These are phyloP conservation scores for Phytophthora syringae DNA, from an alignment of 352 stramenopile genomes.

Conservation along the genomic window DNA sequence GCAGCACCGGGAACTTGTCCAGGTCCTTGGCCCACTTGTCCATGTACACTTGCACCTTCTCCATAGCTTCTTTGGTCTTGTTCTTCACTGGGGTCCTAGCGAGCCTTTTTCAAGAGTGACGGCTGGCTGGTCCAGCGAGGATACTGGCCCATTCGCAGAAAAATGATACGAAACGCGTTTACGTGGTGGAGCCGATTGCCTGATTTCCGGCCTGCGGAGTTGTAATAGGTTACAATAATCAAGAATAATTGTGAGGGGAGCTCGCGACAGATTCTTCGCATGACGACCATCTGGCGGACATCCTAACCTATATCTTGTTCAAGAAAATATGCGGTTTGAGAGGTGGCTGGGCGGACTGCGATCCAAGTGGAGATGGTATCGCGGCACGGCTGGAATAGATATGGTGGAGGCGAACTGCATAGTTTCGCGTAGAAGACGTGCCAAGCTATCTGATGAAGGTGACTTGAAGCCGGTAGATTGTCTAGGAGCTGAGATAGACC, in stretches of 20 bases:
- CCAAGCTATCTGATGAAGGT: background rate
- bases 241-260: slow-evolving; percentile 7
- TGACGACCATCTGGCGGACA: background rate
- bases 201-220: slow-evolving; percentile 21
- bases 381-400: background rate
- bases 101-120: slow-evolving; percentile 29
- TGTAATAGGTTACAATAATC: background rate
- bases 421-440: background rate
- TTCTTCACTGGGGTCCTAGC: slow-evolving; percentile 5
- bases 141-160: background rate
- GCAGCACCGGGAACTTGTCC: slow-evolving; percentile 81
- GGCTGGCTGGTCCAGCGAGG: slow-evolving; percentile 6
- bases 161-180: too few species aligned
- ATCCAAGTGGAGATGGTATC: background rate
- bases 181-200: background rate
- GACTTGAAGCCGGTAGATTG: background rate
- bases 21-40: slow-evolving; percentile 90
- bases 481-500: background rate
- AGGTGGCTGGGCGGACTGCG: background rate
- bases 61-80: slow-evolving; percentile 37
- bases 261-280: background rate
- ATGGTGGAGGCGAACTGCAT: background rate
- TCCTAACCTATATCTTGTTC: slow-evolving; percentile 5
- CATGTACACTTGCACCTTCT: slow-evolving; percentile 84
- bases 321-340: background rate